A percentile compares a stretch with the other conserved stretches of the same genome.
Conservation (phyloP, 768 basidiomycete genomes). For the Suillus subluteus region DNA sequence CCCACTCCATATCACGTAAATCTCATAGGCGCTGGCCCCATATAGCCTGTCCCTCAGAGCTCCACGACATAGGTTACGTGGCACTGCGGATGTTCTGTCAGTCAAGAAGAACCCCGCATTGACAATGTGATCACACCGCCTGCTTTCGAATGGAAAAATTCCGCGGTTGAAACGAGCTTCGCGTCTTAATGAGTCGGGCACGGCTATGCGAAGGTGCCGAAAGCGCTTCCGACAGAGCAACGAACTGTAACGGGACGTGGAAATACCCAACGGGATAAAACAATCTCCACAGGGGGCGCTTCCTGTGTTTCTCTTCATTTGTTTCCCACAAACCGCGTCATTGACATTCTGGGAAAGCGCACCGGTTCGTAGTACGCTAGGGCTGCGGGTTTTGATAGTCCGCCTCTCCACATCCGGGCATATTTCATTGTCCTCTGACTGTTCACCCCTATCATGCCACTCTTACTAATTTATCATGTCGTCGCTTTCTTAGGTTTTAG, state of each 20-base stretch:
- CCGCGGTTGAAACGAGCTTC: neutral
- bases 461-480: neutral
- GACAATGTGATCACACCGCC: neutral
- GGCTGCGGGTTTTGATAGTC: neutral
- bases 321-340: neutral
- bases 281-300: neutral
- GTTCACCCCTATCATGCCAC: neutral
- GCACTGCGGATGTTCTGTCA: neutral
- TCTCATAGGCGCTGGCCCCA: neutral
- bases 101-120: neutral
- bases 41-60: neutral
- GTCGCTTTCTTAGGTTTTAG: neutral
- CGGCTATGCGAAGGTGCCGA: neutral
- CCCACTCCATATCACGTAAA: neutral
- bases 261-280: neutral
- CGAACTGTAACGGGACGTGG: neutral
- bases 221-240: neutral
- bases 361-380: neutral
- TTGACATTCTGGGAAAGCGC: conserved; percentile 1
- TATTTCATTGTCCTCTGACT: neutral
- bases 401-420: neutral
- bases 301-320: neutral
- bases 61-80: conserved; percentile 1
- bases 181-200: neutral
- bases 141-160: neutral